Evolutionary conservation across 495 filamentous ascomycete genomes (phyloP).

Genomic region (Bacidia rubella): DNA sequence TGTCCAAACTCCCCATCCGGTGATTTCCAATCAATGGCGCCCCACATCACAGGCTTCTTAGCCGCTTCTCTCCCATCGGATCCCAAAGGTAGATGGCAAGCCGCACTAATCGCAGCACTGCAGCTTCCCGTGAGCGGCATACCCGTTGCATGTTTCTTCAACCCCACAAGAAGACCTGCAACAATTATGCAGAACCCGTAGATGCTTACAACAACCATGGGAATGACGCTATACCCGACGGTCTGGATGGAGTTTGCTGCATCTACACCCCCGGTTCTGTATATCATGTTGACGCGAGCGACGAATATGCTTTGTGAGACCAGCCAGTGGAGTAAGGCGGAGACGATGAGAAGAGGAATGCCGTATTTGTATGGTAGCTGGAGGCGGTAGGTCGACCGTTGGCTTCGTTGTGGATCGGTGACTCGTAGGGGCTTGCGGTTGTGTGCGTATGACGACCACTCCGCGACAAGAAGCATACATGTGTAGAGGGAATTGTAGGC

Average conservation of each 20-base stretch:
- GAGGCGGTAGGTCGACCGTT: slow-evolving; percentile 32
- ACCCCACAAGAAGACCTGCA: slow-evolving; percentile 12
- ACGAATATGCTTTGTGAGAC: slow-evolving; percentile 31
- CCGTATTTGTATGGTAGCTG: slow-evolving; percentile 33
- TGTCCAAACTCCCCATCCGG: not conserved
- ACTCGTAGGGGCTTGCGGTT: slow-evolving; percentile 31
- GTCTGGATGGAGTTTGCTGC: slow-evolving; percentile 9
- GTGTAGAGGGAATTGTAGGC: slow-evolving; percentile 27
- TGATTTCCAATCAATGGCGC: slow-evolving; percentile 10
- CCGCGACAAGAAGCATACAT: slow-evolving; percentile 26
- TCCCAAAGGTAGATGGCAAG: slow-evolving; percentile 25
- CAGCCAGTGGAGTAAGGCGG: slow-evolving; percentile 28
- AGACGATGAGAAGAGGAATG: slow-evolving; percentile 24
- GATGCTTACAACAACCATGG: slow-evolving; percentile 19
- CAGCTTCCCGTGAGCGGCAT: slow-evolving; percentile 30
- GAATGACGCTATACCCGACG: slow-evolving; percentile 22
- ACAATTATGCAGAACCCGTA: slow-evolving; percentile 19
- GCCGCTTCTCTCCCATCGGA: slow-evolving; percentile 7
- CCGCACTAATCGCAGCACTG: slow-evolving; percentile 33
- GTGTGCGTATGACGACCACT: slow-evolving; percentile 24
- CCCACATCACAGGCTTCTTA: slow-evolving; percentile 26
- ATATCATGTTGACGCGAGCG: slow-evolving; percentile 14
- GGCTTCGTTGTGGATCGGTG: slow-evolving; percentile 26
- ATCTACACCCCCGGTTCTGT: not conserved
- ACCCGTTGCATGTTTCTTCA: slow-evolving; percentile 17